phyloP scores from a whole-genome alignment of 1,284 basidiomycete species.

The Boletus mariae region DNA sequence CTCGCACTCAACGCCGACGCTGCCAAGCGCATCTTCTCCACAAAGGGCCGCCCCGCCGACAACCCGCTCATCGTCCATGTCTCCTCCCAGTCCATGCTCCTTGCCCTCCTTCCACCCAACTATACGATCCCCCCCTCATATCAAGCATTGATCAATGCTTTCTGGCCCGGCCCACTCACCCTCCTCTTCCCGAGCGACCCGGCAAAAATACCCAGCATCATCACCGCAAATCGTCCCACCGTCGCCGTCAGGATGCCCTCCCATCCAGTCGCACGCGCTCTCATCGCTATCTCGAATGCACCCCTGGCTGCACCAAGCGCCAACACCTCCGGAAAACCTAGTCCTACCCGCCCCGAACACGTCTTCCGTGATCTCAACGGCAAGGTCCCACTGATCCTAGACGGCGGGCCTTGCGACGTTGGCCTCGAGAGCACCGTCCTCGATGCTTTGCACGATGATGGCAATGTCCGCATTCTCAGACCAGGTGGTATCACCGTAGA shows the following conservation, averaged over 20 bases:
- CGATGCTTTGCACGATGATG: constrained; percentile 74
- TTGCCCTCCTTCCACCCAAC: constrained; percentile 60
- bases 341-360: constrained; percentile 89
- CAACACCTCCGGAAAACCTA: constrained; percentile 92
- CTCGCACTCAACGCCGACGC: constrained; percentile 71
- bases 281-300: constrained; percentile 72
- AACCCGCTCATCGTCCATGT: constrained; percentile 99
- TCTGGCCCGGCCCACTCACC: constrained; percentile 96
- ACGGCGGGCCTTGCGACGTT: constrained; percentile 89
- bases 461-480: constrained; percentile 78
- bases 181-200: constrained; percentile 82
- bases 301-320: constrained; percentile 96
- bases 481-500: constrained; percentile 95
- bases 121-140: constrained; percentile 66
- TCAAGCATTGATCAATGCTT: constrained; percentile 68
- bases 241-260: constrained; percentile 94
- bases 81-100: constrained; percentile 81
- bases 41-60: constrained; percentile 91
- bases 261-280: constrained; percentile 87
- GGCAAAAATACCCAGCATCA: constrained; percentile 54
- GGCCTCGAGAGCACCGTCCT: constrained; percentile 97
- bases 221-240: constrained; percentile 78
- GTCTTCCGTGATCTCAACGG: constrained; percentile 78
- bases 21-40: constrained; percentile 75
- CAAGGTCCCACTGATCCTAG: constrained; percentile 77